Evolutionary conservation across 1,284 basidiomycete genomes (phyloP).

Genomic region (Rhizoctonia solani): DNA sequence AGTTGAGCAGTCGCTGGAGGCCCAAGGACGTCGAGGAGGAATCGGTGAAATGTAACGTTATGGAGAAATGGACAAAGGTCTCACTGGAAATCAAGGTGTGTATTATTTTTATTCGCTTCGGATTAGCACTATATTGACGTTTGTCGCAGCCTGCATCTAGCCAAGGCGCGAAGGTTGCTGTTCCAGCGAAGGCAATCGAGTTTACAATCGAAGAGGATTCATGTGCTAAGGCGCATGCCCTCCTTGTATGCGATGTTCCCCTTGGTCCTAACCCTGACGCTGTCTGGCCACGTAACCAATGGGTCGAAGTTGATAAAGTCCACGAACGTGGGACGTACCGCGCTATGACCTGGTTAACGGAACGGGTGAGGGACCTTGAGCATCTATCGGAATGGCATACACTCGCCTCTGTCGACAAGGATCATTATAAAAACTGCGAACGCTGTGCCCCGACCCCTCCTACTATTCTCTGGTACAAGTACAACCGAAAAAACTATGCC

Average conservation of each 20-base stretch:
- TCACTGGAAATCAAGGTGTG: constrained; percentile 59
- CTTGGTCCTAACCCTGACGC: constrained; percentile 63
- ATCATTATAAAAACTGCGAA: constrained; percentile 57
- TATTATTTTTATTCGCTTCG: constrained; percentile 35
- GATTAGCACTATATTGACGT: neutral
- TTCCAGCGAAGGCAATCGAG: constrained; percentile 60
- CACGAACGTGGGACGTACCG: constrained; percentile 83
- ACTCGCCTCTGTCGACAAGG: constrained; percentile 47
- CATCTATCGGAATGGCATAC: constrained; percentile 67
- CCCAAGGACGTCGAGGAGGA: constrained; percentile 61
- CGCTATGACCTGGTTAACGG: constrained; percentile 82
- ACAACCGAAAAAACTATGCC: constrained; percentile 56
- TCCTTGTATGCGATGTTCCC: constrained; percentile 77
- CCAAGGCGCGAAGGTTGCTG: constrained; percentile 65
- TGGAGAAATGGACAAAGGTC: constrained; percentile 65
- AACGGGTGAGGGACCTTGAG: constrained; percentile 76
- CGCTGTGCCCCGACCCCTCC: constrained; percentile 82
- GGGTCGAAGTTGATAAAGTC: constrained; percentile 82
- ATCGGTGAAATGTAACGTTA: constrained; percentile 60
- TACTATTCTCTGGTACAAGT: constrained; percentile 69
- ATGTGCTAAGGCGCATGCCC: constrained; percentile 73
- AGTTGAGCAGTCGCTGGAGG: constrained; percentile 74
- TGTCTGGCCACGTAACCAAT: constrained; percentile 76
- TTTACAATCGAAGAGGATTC: constrained; percentile 61
- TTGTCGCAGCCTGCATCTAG: constrained; percentile 55